These are phyloP conservation scores for Schizonepeta tenuifolia DNA, from an alignment of 257 asterid species.

Conservation along the genomic window DNA sequence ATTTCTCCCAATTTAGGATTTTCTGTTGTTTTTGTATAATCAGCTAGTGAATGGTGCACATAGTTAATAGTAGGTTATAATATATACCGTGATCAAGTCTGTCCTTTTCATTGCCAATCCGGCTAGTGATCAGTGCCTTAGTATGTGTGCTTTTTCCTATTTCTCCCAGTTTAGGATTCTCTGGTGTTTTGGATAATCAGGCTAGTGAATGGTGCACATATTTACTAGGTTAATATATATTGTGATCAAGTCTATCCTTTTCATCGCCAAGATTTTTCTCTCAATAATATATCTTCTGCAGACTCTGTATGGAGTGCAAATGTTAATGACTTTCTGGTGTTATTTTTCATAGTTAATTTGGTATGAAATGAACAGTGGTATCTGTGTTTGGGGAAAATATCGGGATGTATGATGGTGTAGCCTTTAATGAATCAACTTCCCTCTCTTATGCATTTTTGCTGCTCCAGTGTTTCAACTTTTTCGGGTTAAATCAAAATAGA, in stretches of 20 bases:
- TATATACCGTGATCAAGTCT: not conserved
- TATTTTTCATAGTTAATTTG: not conserved
- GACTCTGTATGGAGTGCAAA: not conserved
- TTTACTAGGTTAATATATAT: not conserved
- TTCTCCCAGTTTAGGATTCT: constrained; percentile 13
- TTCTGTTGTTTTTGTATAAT: not conserved
- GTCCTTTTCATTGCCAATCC: constrained; percentile 16
- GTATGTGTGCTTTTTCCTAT: not conserved
- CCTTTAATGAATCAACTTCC: not conserved
- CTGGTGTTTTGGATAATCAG: not conserved
- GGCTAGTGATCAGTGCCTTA: too few relatives aligned
- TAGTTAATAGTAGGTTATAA: not conserved
- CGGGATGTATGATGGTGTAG: constrained; percentile 4
- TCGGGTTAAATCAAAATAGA: not conserved
- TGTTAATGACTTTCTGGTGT: not conserved
- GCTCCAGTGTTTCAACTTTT: constrained; percentile 13
- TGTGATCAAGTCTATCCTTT: constrained; percentile 12
- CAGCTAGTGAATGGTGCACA: constrained; percentile 1
- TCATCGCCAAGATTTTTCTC: not conserved
- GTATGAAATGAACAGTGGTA: not conserved
- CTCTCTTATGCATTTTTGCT: not conserved
- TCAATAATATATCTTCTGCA: constrained; percentile 8
- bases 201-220: constrained; percentile 3
- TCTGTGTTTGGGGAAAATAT: not conserved
- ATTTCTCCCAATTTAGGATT: constrained; percentile 12